Base-by-base conservation (phyloP, 1,139 yeast genomes). In the Pichia sp. region DNA sequence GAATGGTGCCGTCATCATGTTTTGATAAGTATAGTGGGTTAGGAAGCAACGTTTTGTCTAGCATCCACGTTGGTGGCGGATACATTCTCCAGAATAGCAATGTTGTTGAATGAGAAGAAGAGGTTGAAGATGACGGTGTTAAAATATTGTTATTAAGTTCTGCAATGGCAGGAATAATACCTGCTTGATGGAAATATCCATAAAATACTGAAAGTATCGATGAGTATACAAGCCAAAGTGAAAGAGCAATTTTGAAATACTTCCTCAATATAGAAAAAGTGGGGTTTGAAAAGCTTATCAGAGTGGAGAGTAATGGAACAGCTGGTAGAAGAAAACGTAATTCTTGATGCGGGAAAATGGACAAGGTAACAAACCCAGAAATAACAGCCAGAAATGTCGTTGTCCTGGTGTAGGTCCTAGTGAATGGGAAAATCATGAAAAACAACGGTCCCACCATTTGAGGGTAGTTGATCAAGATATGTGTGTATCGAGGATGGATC, bases 61-160 rank as follows among this genome's bases (percentile, higher is more conserved):
- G 71, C 55, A 92, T 67, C 96, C 97, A 92, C 3, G 89, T 78
- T 0, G 99, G 98, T 0, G 98, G 98, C 1, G 90, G 79, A 65
- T 92, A 93, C 0, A 97, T 90, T 67, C 92, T 84, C 97, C 98
- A 93, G 93, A 96, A 93, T 2, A 90, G 65, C 43, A 84, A 81
- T 0, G 79, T 16, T 10, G 49, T 19, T 6, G 49, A 32, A 19
- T 19, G 23, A 19, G 23, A 19, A 19, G 3, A 19, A 19, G 23
- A 19, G 23, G 23, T 19, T 16, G 16, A 19, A 3, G 16, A 5
- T 2, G 30, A 11, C 1, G 16, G 38, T 8, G 16, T 8, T 11
- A 13, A 48, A 5, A 10, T 30, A 61, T 42, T 67, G 8, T 15
- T n/a, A 55, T 49, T 72, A 67, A 32, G 76, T 38, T 52, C 69